Evolutionary conservation across 2,329 filamentous ascomycete species (phyloP), one percentile per base, ranked within the genome.

Genomic region (Orbilia oligospora): DNA sequence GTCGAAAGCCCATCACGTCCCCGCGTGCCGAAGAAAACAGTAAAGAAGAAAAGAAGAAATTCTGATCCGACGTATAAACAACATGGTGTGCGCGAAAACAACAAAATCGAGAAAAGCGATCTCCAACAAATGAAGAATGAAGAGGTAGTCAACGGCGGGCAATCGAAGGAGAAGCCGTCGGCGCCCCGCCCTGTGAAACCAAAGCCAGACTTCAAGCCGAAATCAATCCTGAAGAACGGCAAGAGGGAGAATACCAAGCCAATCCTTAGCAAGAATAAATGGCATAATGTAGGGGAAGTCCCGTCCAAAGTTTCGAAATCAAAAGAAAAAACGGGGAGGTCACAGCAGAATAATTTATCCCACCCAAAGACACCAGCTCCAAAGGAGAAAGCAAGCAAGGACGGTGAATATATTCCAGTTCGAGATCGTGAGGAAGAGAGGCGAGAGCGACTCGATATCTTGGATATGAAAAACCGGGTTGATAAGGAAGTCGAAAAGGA

Each of bases 11-110:
- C 36, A 5, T 61, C 53, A 38, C 30, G n/a, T 12, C 33, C 36
- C 10, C 18, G n/a, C 4, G 30, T 30, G 16, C 48, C 24, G 27
- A 16, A 55, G 20, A 77, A 77, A 51, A 66, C 48, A 12, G 6
- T 38, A 14, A 75, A 46, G 44, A 77, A 20, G 44, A 71, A 24
- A 36, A 58, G 58, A 16, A 53, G 51, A 53, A 56, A 77, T 22
- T 77, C 67, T 8, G 73, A 77, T 56, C 73, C 73, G 6, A 77
- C 67, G 3, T 77, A 77, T 55, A 53, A 18, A 36, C 58, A 71
- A 44, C 49, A 77, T 16, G 73, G 73, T 3, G 61, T 77, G 14
- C 64, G 67, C 41, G 73, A 71, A 46, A 64, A 77, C n/a, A 68
- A 77, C 38, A 67, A 24, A 41, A 77, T 63, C 6, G 73, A 77